A percentile compares a stretch with the other conserved stretches of the same genome.
phyloP scores from a whole-genome alignment of 2,329 filamentous ascomycete genomes.

The Trichoderma semiorbis region DNA sequence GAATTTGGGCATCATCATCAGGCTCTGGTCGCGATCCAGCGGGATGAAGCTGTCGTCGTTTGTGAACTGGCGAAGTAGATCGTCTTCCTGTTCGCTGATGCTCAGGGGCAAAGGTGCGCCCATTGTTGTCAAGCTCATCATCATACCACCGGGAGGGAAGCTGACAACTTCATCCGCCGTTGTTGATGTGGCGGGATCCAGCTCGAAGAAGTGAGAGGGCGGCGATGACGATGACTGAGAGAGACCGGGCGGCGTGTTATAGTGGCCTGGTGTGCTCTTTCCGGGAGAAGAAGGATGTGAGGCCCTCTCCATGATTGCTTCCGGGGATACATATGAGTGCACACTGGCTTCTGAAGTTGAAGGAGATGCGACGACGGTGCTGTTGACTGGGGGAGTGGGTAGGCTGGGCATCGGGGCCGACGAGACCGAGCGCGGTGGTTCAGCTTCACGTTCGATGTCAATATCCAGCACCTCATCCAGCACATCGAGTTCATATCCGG shows the following conservation, averaged over 20 bases:
- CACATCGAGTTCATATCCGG: slow-evolving; percentile 45
- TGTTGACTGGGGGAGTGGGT: slow-evolving; percentile 29
- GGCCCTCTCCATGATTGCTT: slow-evolving; percentile 39
- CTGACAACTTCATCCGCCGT: slow-evolving; percentile 31
- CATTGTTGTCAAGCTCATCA: slow-evolving; percentile 34
- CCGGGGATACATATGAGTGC: slow-evolving; percentile 48
- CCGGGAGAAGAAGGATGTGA: slow-evolving; percentile 46
- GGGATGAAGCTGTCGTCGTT: slow-evolving; percentile 41
- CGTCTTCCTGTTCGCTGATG: slow-evolving; percentile 42
- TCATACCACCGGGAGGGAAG: slow-evolving; percentile 30
- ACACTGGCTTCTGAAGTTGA: slow-evolving; percentile 36
- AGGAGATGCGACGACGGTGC: slow-evolving; percentile 36
- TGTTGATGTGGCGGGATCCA: slow-evolving; percentile 39
- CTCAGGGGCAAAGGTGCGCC: slow-evolving; percentile 32
- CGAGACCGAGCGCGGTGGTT: slow-evolving; percentile 39
- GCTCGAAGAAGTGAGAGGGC: slow-evolving; percentile 46
- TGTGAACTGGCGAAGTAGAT: slow-evolving; percentile 43
- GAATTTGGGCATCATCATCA: slow-evolving; percentile 52
- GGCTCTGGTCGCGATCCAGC: slow-evolving; percentile 44
- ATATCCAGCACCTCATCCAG: slow-evolving; percentile 50
- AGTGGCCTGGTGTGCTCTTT: slow-evolving; percentile 50
- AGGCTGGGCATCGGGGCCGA: slow-evolving; percentile 43
- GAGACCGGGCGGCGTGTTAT: slow-evolving; percentile 57
- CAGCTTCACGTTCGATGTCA: slow-evolving; percentile 28
- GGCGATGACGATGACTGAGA: slow-evolving; percentile 61